A percentile compares a stretch with the other conserved stretches of the same genome.
Conservation (phyloP, 1,284 basidiomycete genomes). For the Sutorius eximius region DNA sequence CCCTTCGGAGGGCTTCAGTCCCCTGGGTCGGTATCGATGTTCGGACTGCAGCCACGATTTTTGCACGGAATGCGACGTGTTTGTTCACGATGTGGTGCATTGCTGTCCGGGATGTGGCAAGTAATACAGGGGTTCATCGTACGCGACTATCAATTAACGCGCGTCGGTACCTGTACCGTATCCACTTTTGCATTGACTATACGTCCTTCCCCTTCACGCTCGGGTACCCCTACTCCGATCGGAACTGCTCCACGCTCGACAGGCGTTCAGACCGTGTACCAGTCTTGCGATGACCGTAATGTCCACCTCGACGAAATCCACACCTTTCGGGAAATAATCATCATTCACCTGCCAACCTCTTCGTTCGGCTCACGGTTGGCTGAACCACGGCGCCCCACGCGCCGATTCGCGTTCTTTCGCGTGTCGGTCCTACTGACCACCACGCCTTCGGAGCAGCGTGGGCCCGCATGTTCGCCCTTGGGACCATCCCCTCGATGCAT, state of each 20-base stretch:
- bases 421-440: conserved; percentile 51
- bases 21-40: conserved; percentile 78
- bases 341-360: too few relatives aligned
- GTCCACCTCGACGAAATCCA: conserved; percentile 56
- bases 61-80: conserved; percentile 75
- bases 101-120: conserved; percentile 64
- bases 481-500: background rate
- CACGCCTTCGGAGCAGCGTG: conserved; percentile 52
- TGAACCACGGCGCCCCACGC: too few relatives aligned
- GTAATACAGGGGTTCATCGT: conserved; percentile 19
- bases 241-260: background rate
- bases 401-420: conserved; percentile 11
- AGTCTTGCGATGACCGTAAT: conserved; percentile 32
- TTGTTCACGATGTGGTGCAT: conserved; percentile 73
- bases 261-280: background rate
- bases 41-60: conserved; percentile 54
- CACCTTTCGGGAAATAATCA: too few relatives aligned
- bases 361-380: too few relatives aligned
- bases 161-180: background rate
- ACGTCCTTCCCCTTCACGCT: background rate
- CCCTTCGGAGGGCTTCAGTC: conserved; percentile 67
- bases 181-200: background rate
- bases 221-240: background rate
- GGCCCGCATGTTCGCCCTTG: conserved; percentile 64
- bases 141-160: background rate